phyloP scores from a whole-genome alignment of 2,329 filamentous ascomycete species.

The Gaeumannomyces sp. region DNA sequence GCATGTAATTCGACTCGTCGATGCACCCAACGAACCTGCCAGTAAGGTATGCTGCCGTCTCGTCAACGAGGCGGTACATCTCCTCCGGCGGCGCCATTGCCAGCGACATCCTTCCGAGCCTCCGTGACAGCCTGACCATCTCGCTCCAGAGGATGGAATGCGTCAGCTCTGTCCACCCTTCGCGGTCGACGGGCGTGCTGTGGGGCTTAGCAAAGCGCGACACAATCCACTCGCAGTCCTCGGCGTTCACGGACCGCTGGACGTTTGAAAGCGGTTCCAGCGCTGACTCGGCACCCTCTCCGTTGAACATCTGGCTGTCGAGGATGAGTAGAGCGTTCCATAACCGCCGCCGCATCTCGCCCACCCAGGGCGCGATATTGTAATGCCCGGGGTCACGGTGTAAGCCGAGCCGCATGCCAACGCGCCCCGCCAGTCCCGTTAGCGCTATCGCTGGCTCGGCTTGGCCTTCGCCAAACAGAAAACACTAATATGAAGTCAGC shows the following conservation, averaged over 20 bases:
- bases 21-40: neutral
- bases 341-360: constrained; percentile 2
- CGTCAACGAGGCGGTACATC: constrained; percentile 1
- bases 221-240: neutral
- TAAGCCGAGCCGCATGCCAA: constrained; percentile 6
- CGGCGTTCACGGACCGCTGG: neutral
- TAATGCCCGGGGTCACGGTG: constrained; percentile 1
- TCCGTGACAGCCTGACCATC: constrained; percentile 1
- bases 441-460: neutral
- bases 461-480: neutral
- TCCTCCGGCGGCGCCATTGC: neutral
- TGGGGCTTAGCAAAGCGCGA: neutral
- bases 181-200: neutral
- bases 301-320: constrained; percentile 8
- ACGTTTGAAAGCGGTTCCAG: neutral
- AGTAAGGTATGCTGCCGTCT: neutral
- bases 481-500: neutral
- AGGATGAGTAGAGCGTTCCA: constrained; percentile 3
- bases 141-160: neutral
- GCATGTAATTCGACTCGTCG: neutral
- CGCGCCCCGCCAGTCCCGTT: neutral
- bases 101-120: neutral
- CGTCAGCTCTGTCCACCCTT: constrained; percentile 3
- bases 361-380: neutral
- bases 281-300: constrained; percentile 4